A percentile compares a stretch with the other conserved stretches of the same genome.
phyloP scores from a whole-genome alignment of 192 early-diverging fungal species.

The Dissophora globulifera region DNA sequence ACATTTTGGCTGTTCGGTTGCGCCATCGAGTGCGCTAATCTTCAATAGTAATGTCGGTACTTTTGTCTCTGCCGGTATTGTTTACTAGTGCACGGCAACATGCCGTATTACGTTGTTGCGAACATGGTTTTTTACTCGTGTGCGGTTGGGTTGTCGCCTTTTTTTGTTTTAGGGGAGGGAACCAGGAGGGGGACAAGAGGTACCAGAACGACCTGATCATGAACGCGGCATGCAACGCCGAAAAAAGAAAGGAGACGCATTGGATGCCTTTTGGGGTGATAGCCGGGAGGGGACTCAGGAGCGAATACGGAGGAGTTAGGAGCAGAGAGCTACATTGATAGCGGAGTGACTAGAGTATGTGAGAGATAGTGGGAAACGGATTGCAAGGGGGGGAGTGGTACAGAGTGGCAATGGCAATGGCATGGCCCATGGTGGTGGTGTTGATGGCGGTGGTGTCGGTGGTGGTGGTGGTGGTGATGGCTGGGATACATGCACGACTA shows the following conservation, averaged over 20 bases:
- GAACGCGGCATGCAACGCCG: background rate
- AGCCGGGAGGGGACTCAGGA: background rate
- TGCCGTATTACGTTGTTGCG: no score
- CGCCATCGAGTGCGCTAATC: no score
- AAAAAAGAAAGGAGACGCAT: conserved; percentile 3
- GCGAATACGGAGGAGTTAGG: background rate
- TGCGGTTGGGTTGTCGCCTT: no score
- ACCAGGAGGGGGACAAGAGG: background rate
- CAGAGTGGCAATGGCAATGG: no score
- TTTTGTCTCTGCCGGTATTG: no score
- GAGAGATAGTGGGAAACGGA: background rate
- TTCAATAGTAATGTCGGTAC: no score
- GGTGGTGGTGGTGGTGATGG: no score
- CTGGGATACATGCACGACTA: no score
- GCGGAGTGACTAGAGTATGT: background rate
- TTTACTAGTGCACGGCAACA: no score
- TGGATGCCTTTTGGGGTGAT: background rate
- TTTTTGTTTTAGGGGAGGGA: background rate
- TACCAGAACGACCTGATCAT: background rate
- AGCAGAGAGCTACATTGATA: background rate
- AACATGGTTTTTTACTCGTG: no score
- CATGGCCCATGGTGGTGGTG: no score
- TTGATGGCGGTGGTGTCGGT: no score
- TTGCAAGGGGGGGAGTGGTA: background rate
- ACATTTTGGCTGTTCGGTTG: conserved; percentile 2